Base-by-base conservation (phyloP, 495 filamentous ascomycete genomes). In the Podospora anserina region DNA sequence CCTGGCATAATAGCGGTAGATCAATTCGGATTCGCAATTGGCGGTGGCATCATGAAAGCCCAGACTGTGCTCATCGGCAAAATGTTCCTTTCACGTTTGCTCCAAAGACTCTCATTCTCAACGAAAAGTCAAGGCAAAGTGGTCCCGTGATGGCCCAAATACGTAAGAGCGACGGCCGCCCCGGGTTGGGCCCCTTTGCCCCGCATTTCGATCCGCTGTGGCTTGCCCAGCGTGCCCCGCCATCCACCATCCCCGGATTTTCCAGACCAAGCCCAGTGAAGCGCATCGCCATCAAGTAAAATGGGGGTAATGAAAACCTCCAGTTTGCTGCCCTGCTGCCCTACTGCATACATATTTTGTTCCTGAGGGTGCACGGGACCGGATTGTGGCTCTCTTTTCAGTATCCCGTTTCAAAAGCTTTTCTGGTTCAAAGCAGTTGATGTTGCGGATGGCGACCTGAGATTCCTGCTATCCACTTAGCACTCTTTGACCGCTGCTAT, bases 221-320 rank as follows among this genome's bases (percentile, higher is more conserved):
- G 30, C 27, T 56, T 62, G 63, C 64, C 61, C 68, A 61, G 60
- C 64, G 34, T 69, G 54, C 66, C 72, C 67, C 62, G 63, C 69
- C 49, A 70, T 76, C 74, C 69, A 64, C 68, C 72, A 70, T 68
- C 69, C 72, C 75, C 72, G 67, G 67, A 70, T 9, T 70, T 75
- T 70, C 56, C 39, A 49, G 53, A 58, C 27, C 66, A 70, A 63
- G 61, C 60, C 60, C 49, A 7, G 69, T 61, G 66, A 7, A 44
- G 56, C 70, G 75, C 70, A 59, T 71, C 71, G 57, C 61, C 27
- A 78, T 79, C 75, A 79, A 70, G 78, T 79, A 79, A 79, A 71
- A 69, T 76, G 73, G 77, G 78, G 78, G 78, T 79, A 80, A 79
- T 79, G 67, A 71, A 79, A 79, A 78, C 49, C 68, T 63, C 57